Base-by-base conservation (phyloP, 306 rosid genomes). In the Gastrolobium bilobum region DNA sequence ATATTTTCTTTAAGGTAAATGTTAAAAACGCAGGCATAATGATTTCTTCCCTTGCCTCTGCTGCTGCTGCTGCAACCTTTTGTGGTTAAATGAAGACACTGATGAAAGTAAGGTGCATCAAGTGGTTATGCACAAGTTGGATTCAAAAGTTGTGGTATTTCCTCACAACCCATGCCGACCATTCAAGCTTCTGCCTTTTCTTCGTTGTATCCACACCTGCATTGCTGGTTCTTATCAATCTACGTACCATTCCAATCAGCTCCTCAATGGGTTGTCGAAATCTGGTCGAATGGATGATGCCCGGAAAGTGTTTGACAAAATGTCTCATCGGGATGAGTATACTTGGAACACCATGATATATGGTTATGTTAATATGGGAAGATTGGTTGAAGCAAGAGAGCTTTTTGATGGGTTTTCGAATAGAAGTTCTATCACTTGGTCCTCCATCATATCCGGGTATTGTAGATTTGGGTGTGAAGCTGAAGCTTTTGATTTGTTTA, bases 331-430 rank as follows among this genome's bases (percentile, higher is more conserved):
- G 79, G 97, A 92, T 73, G 93, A 88, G 73, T 91, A 87, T 65
- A 75, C 89, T 35, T 92, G 94, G 99, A 94, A 91, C 77, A 91
- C 94, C 3, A 88, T 94, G 92, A 78, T 94, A 43, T 80, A 87
- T 81, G 89, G 88, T 52, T 94, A 88, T 84, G 90, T 85, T 59
- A 86, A 85, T 81, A 75, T 76, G 34, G 95, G 99, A 42, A 83
- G 85, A 57, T 60, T 94, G 11, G 68, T 53, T 29, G 99, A 91
- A 78, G 97, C 97, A 46, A 87, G 84, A 68, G 68, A 87, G 51
- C 86, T 92, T 54, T 92, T 94, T 72, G 62, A 89, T 67, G 85
- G 73, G 54, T 63, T 81, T 37, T 85, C 89, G 5, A 52, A 34
- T 6, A 92, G 57, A 83, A 82, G 75, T 87, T 62, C 90, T 39